Percentiles rank a stretch among this genome's conserved stretches.
Conservation (phyloP, 768 basidiomycete species). For the Kwoniella mangroviensis region DNA sequence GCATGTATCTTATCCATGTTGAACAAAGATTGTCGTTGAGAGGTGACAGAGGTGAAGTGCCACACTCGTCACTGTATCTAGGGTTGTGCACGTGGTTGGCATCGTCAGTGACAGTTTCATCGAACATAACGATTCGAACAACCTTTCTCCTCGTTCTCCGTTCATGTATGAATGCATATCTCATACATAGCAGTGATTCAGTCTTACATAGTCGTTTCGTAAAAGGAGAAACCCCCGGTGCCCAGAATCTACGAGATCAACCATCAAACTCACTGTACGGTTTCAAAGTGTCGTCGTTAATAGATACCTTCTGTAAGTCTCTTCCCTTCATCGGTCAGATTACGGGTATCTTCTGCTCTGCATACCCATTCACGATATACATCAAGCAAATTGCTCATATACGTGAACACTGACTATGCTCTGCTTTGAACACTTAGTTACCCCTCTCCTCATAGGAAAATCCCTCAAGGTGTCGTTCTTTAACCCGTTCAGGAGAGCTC, state of each 20-base stretch:
- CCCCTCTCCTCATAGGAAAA: conserved; percentile 23
- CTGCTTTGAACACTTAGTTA: conserved; percentile 12
- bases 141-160: not conserved
- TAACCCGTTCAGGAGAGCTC: conserved; percentile 52
- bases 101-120: not conserved
- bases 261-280: not conserved
- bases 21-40: not conserved
- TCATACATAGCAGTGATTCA: not conserved
- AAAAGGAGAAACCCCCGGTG: too few relatives aligned
- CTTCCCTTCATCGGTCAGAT: not conserved
- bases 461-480: conserved; percentile 50
- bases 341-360: not conserved
- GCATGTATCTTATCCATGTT: conserved; percentile 5
- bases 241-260: too few relatives aligned
- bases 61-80: not conserved
- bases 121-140: not conserved
- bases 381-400: too few relatives aligned
- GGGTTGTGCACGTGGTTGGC: not conserved
- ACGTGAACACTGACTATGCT: not conserved
- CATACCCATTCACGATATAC: too few relatives aligned
- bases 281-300: conserved; percentile 22
- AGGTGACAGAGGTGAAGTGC: not conserved
- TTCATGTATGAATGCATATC: not conserved
- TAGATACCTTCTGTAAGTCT: conserved; percentile 22
- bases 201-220: too few relatives aligned